phyloP scores from a whole-genome alignment of 139 green algal species.

The Tetradesmus lagerheimii region DNA sequence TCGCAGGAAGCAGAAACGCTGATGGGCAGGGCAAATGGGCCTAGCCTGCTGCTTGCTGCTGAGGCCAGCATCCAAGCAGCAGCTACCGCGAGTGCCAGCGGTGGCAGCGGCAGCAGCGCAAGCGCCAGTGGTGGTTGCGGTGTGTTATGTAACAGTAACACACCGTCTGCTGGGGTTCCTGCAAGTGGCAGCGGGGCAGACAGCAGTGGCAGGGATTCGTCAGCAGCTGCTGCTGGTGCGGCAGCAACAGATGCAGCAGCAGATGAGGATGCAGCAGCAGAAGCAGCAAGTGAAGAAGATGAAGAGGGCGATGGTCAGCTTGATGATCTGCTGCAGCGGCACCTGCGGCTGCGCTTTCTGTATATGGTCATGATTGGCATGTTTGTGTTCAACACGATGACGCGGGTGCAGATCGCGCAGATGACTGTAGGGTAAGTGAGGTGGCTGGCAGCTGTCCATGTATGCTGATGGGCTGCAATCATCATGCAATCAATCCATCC shows the following conservation, averaged over 20 bases:
- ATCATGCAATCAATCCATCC: too few species aligned
- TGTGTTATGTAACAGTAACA: background rate
- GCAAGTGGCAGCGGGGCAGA: background rate
- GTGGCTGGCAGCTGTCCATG: too few species aligned
- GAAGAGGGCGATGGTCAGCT: background rate
- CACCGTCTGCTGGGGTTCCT: background rate
- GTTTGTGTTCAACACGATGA: background rate
- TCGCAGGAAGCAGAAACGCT: background rate
- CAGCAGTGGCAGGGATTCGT: background rate
- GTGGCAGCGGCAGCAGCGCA: background rate
- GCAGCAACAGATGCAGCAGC: background rate
- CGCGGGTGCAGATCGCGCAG: background rate
- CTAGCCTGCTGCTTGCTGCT: background rate
- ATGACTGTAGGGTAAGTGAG: background rate
- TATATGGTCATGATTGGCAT: slow-evolving; percentile 1
- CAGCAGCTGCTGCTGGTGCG: background rate
- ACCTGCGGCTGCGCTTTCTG: background rate
- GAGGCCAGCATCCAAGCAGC: background rate
- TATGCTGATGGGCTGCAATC: too few species aligned
- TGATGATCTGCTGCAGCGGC: background rate
- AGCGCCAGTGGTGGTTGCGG: too few species aligned
- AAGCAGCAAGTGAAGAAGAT: background rate
- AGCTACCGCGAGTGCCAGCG: background rate
- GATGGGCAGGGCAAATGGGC: background rate
- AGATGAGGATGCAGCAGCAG: background rate